Evolutionary conservation across 306 rosid species (phyloP), one percentile per base, ranked within the genome.

Genomic region (Citrullus amarus): DNA sequence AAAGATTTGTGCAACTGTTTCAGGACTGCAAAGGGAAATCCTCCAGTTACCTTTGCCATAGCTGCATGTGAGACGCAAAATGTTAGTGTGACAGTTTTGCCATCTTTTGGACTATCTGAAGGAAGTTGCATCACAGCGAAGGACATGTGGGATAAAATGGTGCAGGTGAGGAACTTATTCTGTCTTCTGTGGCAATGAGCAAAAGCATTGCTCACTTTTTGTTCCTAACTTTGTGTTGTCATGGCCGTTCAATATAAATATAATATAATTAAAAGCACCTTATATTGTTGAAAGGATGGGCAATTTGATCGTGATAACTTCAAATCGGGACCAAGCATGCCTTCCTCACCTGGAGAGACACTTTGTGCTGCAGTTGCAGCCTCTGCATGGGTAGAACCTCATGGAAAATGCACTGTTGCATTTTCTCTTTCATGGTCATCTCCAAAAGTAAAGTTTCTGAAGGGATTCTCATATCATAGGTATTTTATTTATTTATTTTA

Each of bases 31-130:
- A 95, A 86, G 81, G 96, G 93, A 78, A 91, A 90, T 79, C 97
- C 97, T 80, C 99, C 99, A 67, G 99, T 91, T 76, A 92, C 97
- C 34, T 95, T 95, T 55, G 82, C 93, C 50, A 82, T 95, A 83
- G 99, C 97, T 77, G 99, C 99, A 77, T 91, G 97, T 62, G 99
- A 95, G 84, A 92, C 97, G 61, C 99, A 95, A 88, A 95, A 95
- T 82, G 99, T 95, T 36, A 92, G 85, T 44, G 97, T 95, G 60
- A 91, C 93, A 41, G 99, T 95, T 81, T 83, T 95, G 83, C 99
- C 99, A 15, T 75, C 86, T 80, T 95, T 95, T 87, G 97, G 97
- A 82, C 87, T 92, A 76, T 87, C 97, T 6, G 97, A 91, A 84
- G 95, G 91, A 86, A 89, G 92, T 81, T 12, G 12, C 10, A 18